Percentiles rank a stretch among this genome's conserved stretches.
These are phyloP conservation scores for Candida pseudoviswanathii DNA, from an alignment of 1,139 yeast genomes.

Conservation along the genomic window DNA sequence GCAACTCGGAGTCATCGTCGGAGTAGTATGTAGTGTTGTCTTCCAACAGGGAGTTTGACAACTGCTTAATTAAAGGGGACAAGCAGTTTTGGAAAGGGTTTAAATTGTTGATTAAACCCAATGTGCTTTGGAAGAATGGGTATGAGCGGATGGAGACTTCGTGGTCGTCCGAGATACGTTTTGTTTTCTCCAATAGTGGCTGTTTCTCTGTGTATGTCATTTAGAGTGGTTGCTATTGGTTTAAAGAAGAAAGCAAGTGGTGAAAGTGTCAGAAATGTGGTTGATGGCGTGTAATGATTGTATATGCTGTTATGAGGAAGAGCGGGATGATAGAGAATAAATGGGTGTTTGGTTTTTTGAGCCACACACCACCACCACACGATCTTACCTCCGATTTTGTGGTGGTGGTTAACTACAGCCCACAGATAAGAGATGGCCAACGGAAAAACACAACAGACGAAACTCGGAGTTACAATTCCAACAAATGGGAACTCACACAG, in stretches of 20 bases:
- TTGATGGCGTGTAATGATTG: neutral
- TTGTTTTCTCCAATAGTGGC: conserved; percentile 21
- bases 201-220: conserved; percentile 24
- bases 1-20: conserved; percentile 28
- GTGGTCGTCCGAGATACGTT: conserved; percentile 15
- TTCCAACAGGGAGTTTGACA: conserved; percentile 10
- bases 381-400: neutral
- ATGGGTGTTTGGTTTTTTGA: neutral
- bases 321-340: neutral
- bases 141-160: conserved; percentile 23
- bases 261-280: neutral
- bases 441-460: neutral
- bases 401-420: neutral
- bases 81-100: conserved; percentile 19
- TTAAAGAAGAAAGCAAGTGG: neutral
- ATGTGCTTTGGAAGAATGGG: conserved; percentile 25
- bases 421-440: neutral
- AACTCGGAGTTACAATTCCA: neutral
- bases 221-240: neutral
- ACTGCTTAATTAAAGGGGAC: conserved; percentile 18
- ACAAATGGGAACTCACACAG: neutral
- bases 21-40: conserved; percentile 15
- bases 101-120: conserved; percentile 22
- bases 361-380: neutral
- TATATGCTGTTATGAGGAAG: neutral